Conservation (phyloP, 176 grass and related monocot genomes). For the Eragrostis curvula region DNA sequence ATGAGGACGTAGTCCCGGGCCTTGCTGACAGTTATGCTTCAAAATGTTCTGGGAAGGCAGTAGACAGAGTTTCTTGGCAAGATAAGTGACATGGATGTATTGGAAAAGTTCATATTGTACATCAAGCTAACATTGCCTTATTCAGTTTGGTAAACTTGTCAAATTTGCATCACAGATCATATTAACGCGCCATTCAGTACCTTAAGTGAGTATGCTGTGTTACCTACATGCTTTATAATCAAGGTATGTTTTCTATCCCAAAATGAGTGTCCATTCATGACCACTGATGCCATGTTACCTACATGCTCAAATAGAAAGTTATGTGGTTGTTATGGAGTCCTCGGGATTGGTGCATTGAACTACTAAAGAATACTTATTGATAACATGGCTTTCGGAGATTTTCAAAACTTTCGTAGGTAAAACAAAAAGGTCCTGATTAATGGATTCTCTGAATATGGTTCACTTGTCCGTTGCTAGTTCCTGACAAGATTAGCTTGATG, state of each 20-base stretch:
- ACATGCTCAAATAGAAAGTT: too few species aligned
- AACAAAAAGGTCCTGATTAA: not conserved
- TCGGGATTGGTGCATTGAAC: too few species aligned
- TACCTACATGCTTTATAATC: not conserved
- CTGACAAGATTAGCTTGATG: not conserved
- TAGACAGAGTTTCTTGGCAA: not conserved
- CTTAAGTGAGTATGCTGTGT: not conserved
- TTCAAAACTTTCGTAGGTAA: not conserved
- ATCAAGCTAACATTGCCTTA: not conserved
- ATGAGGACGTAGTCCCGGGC: too few species aligned
- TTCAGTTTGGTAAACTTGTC: not conserved
- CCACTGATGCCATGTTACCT: too few species aligned
- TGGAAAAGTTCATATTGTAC: not conserved
- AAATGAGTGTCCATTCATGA: too few species aligned
- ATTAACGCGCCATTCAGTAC: too few species aligned
- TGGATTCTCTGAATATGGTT: not conserved
- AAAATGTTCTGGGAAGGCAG: not conserved
- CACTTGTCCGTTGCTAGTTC: not conserved
- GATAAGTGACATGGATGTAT: not conserved
- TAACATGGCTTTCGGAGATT: not conserved
- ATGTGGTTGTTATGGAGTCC: too few species aligned
- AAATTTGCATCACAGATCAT: too few species aligned
- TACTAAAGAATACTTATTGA: not conserved
- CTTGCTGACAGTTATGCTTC: too few species aligned
- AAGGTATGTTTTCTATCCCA: not conserved